Conservation (phyloP, 371 early-diverging fungal genomes). For the Saksenaea oblongispora region DNA sequence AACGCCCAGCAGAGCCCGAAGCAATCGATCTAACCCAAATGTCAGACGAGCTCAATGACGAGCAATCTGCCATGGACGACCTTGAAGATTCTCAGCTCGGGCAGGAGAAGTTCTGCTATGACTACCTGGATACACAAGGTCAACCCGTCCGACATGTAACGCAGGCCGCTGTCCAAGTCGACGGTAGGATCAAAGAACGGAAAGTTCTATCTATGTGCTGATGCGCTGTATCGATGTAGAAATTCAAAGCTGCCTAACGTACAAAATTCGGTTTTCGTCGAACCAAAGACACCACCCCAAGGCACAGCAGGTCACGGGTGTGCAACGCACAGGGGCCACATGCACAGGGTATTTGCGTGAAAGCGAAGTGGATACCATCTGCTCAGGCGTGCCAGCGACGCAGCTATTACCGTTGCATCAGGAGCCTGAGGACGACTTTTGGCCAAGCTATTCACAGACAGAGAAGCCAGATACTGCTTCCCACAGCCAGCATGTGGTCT, state of each 20-base stretch:
- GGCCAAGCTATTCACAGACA: conserved; percentile 12
- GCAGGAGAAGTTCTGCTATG: conserved; percentile 17
- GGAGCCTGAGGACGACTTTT: conserved; percentile 22
- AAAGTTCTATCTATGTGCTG: neutral
- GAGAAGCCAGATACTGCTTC: neutral
- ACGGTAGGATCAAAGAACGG: conserved; percentile 17
- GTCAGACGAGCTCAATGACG: conserved; percentile 16
- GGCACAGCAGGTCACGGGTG: neutral
- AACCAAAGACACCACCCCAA: conserved; percentile 24
- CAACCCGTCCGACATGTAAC: conserved; percentile 23
- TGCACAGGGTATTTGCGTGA: conserved; percentile 31
- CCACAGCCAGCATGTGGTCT: neutral
- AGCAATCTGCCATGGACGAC: neutral
- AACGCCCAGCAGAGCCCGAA: neutral
- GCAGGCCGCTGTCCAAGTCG: conserved; percentile 30
- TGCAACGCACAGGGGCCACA: conserved; percentile 2
- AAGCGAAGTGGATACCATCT: conserved; percentile 11
- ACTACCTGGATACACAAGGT: conserved; percentile 27
- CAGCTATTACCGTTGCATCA: conserved; percentile 25
- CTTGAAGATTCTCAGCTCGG: neutral
- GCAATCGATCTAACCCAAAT: conserved; percentile 17
- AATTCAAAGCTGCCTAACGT: conserved; percentile 12
- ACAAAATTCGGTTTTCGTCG: conserved; percentile 31
- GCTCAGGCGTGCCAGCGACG: conserved; percentile 32
- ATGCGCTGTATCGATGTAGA: neutral